These are phyloP conservation scores for Candida anglica DNA, from an alignment of 805 yeast species.

Conservation along the genomic window DNA sequence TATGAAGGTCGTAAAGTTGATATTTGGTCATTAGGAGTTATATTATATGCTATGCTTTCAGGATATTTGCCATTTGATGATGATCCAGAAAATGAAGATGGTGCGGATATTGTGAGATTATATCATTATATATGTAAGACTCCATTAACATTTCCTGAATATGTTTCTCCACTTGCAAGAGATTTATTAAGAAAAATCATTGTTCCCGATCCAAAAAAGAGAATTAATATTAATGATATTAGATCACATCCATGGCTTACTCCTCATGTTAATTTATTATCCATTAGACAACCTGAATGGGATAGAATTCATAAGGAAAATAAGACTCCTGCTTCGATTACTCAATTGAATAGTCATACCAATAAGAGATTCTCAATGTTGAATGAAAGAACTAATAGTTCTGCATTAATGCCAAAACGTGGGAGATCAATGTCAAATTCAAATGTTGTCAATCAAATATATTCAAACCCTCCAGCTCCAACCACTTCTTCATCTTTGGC, in stretches of 20 bases:
- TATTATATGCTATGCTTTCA: conserved; percentile 92
- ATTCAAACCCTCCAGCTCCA: conserved; percentile 60
- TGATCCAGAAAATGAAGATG: conserved; percentile 95
- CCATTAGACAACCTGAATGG: conserved; percentile 89
- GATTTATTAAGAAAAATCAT: conserved; percentile 81
- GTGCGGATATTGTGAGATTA: conserved; percentile 85
- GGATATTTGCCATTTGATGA: conserved; percentile 98
- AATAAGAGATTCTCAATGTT: conserved; percentile 45
- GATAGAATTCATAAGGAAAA: conserved; percentile 50
- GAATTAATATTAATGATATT: conserved; percentile 66
- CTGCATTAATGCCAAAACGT: conserved; percentile 27
- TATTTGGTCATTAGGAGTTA: conserved; percentile 96
- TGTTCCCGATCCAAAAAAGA: conserved; percentile 77
- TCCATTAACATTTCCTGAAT: conserved; percentile 92
- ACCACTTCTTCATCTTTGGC: conserved; percentile 58
- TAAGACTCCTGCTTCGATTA: conserved; percentile 11
- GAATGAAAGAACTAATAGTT: conserved; percentile 36
- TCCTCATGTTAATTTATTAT: conserved; percentile 77
- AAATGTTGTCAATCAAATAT: conserved; percentile 26
- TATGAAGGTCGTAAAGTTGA: conserved; percentile 93
- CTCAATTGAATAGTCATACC: conserved; percentile 16
- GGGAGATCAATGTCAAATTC: conserved; percentile 30
- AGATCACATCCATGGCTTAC: conserved; percentile 84
- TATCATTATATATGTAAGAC: conserved; percentile 91
- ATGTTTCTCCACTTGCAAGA: conserved; percentile 84